Evolutionary conservation across 2,329 filamentous ascomycete species (phyloP), one percentile per base, ranked within the genome.

Genomic region (Fusarium sp.): DNA sequence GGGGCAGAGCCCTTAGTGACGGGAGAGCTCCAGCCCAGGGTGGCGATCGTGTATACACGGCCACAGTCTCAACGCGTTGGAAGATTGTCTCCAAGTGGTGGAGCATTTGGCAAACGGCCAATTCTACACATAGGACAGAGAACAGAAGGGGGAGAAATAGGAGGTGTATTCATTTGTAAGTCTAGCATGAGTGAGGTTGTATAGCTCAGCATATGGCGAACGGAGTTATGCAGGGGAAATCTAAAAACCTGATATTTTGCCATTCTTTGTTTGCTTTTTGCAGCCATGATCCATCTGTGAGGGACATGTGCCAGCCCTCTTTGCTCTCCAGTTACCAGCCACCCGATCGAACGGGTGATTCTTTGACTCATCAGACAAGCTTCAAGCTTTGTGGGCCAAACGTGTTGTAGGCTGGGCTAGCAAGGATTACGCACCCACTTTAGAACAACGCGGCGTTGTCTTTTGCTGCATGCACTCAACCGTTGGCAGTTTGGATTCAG

Each of bases 391-490:
- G 63, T 67, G 66, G 67, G 44, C 46, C 64, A 55, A 46, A 67
- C 32, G 58, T 48, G 60, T 50, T n/a, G 15, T 45, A 52, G 20
- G 35, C 30, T 40, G 33, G 61, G 35, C 61, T 73, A 68, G 45
- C 58, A 74, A 62, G 62, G 54, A 40, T 60, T 38, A 38, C 26
- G 58, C 33, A 66, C 54, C 56, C 62, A 67, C 70, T 48, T 38
- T 27, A 41, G 45, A 49, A 55, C 46, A 68, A 67, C 46, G 62
- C 52, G 60, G 48, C 60, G 60, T 64, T 46, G 68, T 58, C 58
- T 65, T 57, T 62, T 58, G 62, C 73, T 76, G 74, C 74, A 76
- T 74, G 74, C 74, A 76, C 74, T 76, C 74, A 73, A 76, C 66
- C 70, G 72, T 53, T 76, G 73, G 61, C 73, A 71, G 53, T 52